Base-by-base conservation (phyloP, 441 rosid species). In the Kokia cookei region DNA sequence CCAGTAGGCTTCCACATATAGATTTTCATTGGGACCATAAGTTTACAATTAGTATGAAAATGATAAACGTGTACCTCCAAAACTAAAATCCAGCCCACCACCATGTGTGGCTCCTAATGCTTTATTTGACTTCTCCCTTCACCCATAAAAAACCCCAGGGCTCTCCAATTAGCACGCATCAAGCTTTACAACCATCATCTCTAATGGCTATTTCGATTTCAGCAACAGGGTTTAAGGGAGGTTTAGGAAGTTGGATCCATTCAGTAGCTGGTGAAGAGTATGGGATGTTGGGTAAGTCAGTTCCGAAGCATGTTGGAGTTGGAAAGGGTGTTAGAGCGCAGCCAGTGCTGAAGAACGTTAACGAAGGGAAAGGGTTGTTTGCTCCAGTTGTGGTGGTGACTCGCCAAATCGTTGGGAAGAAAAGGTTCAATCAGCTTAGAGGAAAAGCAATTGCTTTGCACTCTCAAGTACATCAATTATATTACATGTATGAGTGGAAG, bases 381-480 rank as follows among this genome's bases (percentile, higher is more conserved):
- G 97, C 97, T 2, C 99, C 99, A 0, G 3, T 78, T 47, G 97
- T 94, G 27, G 94, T 94, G 71, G 71, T 91, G 15, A 83, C 97
- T 3, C 88, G 99, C 40, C 84, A 89, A 76, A 13, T 93, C 19
- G 69, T 93, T 12, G 97, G 99, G 62, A 94, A 89, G 86, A 93
- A 93, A 79, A 86, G 82, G 77, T 94, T 94, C 85, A 93, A 93
- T 76, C 99, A 94, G 86, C 77, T 93, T 26, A 76, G 99, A 75
- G 99, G 99, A 75, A 94, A 94, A 85, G 99, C 99, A n/a, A 93
- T 94, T 78, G 96, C 99, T 45, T 83, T 93, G 57, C 99, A 94
- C 82, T 94, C 99, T 2, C 99, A 32, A 5, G 35, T 32, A 32
- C 5, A 32, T 32, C 35, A 32, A 4, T 32, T 32, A 32, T 4